Base-by-base conservation (phyloP, 148 eudicot genomes). In the Silene uniflora region DNA sequence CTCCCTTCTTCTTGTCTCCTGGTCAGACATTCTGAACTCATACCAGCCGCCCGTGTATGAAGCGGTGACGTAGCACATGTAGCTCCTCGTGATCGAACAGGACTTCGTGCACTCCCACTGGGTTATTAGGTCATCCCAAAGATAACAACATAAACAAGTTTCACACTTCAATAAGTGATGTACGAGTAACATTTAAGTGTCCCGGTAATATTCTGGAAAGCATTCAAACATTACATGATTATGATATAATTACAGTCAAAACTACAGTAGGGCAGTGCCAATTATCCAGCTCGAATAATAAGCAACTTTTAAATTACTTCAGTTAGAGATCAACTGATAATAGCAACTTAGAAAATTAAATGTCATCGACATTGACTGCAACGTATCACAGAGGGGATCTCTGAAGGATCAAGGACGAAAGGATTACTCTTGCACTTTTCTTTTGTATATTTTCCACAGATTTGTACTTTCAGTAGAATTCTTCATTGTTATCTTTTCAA, bases 1-100 rank as follows among this genome's bases (percentile, higher is more conserved):
- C 76, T 88, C 60, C 89, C 91, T 68, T 93, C 97, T 69, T 93
- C 98, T 46, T 69, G 79, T 80, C 81, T 94, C 67, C 86, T 82
- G 16, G 81, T 80, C 0, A 88, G 90, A 63, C 96, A 88, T 23
- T 94, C 98, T 63, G 87, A 73, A 80, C 72, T 84, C 32, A 72
- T 52, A 54, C 88, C 83, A 64, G 76, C 10, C 73, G 84, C 22
- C 11, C 96, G 83, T 7, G 86, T 84, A 85, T 88, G 97, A 59
- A 85, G 89, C 55, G 96, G 97, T 68, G 97, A 92, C 8, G 88
- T 69, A 65, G 86, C 62, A 64, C 93, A 77, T 52, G 87, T 75
- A 73, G 81, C 78, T 54, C 72, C 81, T 83, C 93, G 83, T 71
- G 96, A 76, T 67, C 83, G 86, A 62, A 84, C 91, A 7, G 96